Evolutionary conservation across 192 early-diverging fungal species (phyloP), one percentile per base, ranked within the genome.

Genomic region (Coemansia sp.): DNA sequence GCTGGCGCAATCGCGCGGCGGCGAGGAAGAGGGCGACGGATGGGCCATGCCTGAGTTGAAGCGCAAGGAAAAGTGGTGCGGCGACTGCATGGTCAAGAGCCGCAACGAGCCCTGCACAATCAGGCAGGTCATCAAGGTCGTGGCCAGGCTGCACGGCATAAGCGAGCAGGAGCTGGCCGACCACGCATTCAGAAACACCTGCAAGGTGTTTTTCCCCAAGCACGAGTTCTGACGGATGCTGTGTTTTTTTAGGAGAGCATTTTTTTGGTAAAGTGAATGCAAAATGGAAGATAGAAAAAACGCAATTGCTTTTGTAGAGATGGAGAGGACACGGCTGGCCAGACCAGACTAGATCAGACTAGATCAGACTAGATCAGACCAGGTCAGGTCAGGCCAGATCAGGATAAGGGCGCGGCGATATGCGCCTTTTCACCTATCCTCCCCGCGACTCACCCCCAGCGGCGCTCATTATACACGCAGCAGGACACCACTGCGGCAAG

Each of bases 71-170:
- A 76, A 81, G 54, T 81, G 78, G 73, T 32, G 45, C 54, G 64
- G 61, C 60, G 70, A 65, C 45, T 67, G 67, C 61, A 81, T 77
- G 84, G 89, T 94, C 28, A 95, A 95, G 67, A 82, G 84, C 50
- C 82, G 93, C 65, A 94, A 93, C 58, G 93, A 95, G 73, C 91
- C 93, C 9, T 93, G 89, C 59, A 79, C 75, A 18, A 87, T 91
- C 60, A 89, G 90, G 27, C 79, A 84, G 68, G 90, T 93, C 13
- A 79, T 91, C 30, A 68, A 86, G 46, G 84, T 87, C 0, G 67
- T 93, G 55, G 90, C 90, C 0, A 62, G 61, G 48, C 76, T 90
- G 52, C 85, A 87, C 35, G 74, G 59, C 14, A 72, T 79, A 19
- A 67, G 84, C 64, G 70, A 84, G 25, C 58, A 68, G 13, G 72